Conservation (phyloP, 2,329 filamentous ascomycete species). For the Geosmithia putterillii region DNA sequence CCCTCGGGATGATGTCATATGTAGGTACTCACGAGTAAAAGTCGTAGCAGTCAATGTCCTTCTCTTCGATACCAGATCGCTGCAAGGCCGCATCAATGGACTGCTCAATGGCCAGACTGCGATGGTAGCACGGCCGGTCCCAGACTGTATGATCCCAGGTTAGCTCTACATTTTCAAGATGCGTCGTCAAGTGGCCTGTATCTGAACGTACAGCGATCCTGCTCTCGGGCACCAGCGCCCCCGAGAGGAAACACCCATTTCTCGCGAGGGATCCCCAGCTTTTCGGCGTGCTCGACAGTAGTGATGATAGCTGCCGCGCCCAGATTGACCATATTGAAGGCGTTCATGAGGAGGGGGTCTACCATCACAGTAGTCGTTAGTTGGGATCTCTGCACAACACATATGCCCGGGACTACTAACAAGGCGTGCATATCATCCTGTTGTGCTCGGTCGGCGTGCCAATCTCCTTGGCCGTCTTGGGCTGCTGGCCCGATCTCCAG, state of each 20-base stretch:
- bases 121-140: conserved; percentile 45
- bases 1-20: conserved; percentile 2
- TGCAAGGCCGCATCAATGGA: conserved; percentile 42
- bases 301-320: conserved; percentile 49
- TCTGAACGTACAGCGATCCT: conserved; percentile 30
- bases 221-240: conserved; percentile 49
- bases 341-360: conserved; percentile 61
- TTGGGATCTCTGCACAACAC: background rate
- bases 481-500: conserved; percentile 40
- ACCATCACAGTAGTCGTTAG: too few species aligned
- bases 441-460: conserved; percentile 42
- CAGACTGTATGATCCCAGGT: conserved; percentile 32
- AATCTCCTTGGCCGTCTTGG: conserved; percentile 36
- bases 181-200: background rate
- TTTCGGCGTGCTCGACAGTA: conserved; percentile 36
- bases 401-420: too few species aligned
- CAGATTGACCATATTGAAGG: conserved; percentile 57
- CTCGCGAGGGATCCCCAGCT: conserved; percentile 38
- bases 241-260: conserved; percentile 54
- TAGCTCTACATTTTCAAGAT: background rate
- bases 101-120: conserved; percentile 43
- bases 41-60: conserved; percentile 48
- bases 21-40: conserved; percentile 41
- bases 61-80: conserved; percentile 28
- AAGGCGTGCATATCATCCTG: conserved; percentile 57